Evolutionary conservation across 768 basidiomycete species (phyloP).

Genomic region (Arthromyces matolae): DNA sequence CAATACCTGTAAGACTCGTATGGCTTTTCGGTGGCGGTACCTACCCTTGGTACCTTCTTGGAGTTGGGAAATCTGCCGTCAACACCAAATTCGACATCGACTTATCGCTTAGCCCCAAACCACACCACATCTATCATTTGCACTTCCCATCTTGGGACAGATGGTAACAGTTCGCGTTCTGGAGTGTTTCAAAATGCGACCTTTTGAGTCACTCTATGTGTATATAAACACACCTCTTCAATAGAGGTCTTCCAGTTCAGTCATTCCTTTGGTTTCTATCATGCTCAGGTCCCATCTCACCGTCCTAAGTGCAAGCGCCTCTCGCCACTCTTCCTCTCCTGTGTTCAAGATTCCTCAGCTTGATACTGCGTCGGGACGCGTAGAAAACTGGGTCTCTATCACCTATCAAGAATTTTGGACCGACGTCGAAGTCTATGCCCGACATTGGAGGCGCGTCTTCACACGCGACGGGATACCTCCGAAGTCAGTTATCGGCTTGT

Average conservation of each 20-base stretch:
- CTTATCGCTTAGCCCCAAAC: conserved; percentile 3
- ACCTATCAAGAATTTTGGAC: conserved; percentile 41
- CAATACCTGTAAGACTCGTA: conserved; percentile 8
- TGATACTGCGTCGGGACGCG: conserved; percentile 23
- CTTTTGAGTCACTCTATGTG: conserved; percentile 5
- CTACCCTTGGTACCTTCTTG: conserved; percentile 8
- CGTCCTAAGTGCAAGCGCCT: conserved; percentile 46
- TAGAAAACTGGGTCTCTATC: conserved; percentile 22
- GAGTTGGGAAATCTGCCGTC: conserved; percentile 13
- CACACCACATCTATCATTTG: conserved; percentile 12
- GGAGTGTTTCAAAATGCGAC: conserved; percentile 15
- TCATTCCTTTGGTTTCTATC: conserved; percentile 8
- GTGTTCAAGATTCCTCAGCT: conserved; percentile 51
- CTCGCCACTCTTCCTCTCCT: conserved; percentile 38
- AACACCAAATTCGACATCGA: conserved; percentile 1
- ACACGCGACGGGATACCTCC: conserved; percentile 35
- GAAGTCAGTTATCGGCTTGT: conserved; percentile 58
- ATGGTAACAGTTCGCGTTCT: conserved; percentile 9
- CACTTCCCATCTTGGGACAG: conserved; percentile 7
- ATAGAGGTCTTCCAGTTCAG: background rate
- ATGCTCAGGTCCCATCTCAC: conserved; percentile 49
- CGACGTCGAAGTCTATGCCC: conserved; percentile 55
- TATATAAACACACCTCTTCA: conserved; percentile 7
- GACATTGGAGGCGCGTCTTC: conserved; percentile 49
- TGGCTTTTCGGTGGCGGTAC: conserved; percentile 13